Conservation (phyloP, 1,284 basidiomycete species). For the Pseudozyma sp. region DNA sequence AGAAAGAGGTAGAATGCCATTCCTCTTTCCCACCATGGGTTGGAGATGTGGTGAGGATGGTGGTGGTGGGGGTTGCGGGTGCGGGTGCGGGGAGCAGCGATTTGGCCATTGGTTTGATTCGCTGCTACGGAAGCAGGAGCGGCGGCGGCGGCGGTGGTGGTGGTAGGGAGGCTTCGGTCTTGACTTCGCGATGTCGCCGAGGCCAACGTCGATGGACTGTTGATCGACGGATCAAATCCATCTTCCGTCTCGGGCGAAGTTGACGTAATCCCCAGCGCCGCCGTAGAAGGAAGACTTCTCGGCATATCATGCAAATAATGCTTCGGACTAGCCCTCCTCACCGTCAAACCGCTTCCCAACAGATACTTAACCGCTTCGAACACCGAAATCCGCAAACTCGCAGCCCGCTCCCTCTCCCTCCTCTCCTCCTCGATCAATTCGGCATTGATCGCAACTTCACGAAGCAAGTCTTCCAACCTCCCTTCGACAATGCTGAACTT, state of each 20-base stretch:
- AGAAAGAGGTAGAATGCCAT: slow-evolving; percentile 54
- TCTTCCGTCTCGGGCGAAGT: slow-evolving; percentile 13
- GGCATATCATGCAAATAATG: slow-evolving; percentile 52
- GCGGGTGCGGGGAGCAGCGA: not conserved
- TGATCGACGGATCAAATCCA: slow-evolving; percentile 7
- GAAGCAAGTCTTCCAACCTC: slow-evolving; percentile 62
- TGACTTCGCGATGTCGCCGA: too few species aligned
- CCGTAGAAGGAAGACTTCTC: slow-evolving; percentile 41
- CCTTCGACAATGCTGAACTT: slow-evolving; percentile 62
- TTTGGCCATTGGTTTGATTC: not conserved
- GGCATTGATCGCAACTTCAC: slow-evolving; percentile 66
- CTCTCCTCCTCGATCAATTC: slow-evolving; percentile 65
- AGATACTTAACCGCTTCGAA: slow-evolving; percentile 60
- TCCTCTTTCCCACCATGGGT: slow-evolving; percentile 52
- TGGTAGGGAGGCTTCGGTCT: slow-evolving; percentile 7
- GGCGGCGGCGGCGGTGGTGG: slow-evolving; percentile 10
- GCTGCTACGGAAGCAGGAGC: slow-evolving; percentile 14
- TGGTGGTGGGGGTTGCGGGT: slow-evolving; percentile 9
- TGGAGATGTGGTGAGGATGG: slow-evolving; percentile 26
- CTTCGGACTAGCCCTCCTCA: slow-evolving; percentile 29
- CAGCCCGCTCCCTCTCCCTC: slow-evolving; percentile 54
- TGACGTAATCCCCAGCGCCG: slow-evolving; percentile 43
- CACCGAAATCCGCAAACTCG: slow-evolving; percentile 46
- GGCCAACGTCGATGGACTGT: not conserved
- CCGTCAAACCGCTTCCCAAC: slow-evolving; percentile 45